Evolutionary conservation across 2,329 filamentous ascomycete species (phyloP).

Genomic region (Byssoonygena ceratinophila): DNA sequence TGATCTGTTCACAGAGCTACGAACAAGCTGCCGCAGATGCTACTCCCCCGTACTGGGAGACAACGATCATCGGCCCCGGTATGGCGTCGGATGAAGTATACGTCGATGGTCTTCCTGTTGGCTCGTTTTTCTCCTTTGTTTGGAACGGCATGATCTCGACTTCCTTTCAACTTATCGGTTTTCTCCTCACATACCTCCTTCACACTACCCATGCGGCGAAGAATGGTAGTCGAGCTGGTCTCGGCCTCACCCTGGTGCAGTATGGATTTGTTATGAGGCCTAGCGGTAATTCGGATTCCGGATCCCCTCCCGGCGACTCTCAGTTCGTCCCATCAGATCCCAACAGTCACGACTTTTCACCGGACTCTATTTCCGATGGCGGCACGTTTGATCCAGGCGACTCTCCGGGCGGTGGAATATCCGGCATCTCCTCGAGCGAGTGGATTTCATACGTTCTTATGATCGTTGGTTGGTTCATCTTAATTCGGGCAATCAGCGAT

Average conservation of each 20-base stretch:
- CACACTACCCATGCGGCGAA: constrained; percentile 98
- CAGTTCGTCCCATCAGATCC: constrained; percentile 60
- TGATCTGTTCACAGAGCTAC: constrained; percentile 56
- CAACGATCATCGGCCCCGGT: constrained; percentile 87
- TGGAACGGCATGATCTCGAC: constrained; percentile 89
- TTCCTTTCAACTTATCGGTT: constrained; percentile 93
- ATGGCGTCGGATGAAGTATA: constrained; percentile 91
- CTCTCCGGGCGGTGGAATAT: constrained; percentile 26
- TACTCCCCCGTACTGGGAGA: constrained; percentile 97
- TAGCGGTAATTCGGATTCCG: constrained; percentile 36
- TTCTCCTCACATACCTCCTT: constrained; percentile 92
- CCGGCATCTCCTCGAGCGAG: constrained; percentile 61
- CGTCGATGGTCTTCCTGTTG: constrained; percentile 87
- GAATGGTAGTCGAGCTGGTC: constrained; percentile 86
- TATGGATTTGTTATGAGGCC: constrained; percentile 92
- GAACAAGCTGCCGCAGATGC: constrained; percentile 96
- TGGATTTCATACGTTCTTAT: constrained; percentile 89
- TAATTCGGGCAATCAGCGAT: constrained; percentile 87
- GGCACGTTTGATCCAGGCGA: constrained; percentile 21
- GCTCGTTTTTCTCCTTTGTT: constrained; percentile 68
- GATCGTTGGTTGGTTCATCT: constrained; percentile 96
- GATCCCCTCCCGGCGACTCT: constrained; percentile 42
- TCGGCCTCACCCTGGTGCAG: constrained; percentile 90
- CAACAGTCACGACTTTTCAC: constrained; percentile 81
- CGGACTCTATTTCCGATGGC: constrained; percentile 50